Evolutionary conservation across 805 yeast species (phyloP).

Genomic region (Pichia occidentalis): DNA sequence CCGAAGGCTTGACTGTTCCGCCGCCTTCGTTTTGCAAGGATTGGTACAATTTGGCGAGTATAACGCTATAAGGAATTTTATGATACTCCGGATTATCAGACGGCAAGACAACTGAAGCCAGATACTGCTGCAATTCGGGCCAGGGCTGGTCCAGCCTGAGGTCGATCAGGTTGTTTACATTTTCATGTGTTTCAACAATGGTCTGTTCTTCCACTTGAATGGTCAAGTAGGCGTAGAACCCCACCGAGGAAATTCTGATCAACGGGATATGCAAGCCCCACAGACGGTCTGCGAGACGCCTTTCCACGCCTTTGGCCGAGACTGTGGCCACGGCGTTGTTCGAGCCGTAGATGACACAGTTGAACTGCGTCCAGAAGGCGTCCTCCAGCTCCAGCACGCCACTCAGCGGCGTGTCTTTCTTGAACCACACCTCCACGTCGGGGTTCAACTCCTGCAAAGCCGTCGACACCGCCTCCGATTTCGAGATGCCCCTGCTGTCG

Average conservation of each 20-base stretch:
- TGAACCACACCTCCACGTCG: too few relatives aligned
- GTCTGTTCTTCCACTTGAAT: slow-evolving; percentile 50
- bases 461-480: slow-evolving; percentile 34
- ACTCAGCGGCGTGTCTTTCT: too few relatives aligned
- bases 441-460: slow-evolving; percentile 53
- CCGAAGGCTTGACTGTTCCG: slow-evolving; percentile 17
- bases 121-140: slow-evolving; percentile 51
- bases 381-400: too few relatives aligned
- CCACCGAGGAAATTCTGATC: slow-evolving; percentile 43
- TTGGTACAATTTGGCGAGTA: slow-evolving; percentile 50
- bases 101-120: slow-evolving; percentile 45
- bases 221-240: slow-evolving; percentile 60
- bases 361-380: slow-evolving; percentile 47
- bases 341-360: slow-evolving; percentile 39
- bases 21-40: slow-evolving; percentile 28
- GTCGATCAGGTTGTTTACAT: slow-evolving; percentile 49
- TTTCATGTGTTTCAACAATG: slow-evolving; percentile 68
- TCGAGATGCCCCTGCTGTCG: slow-evolving; percentile 36
- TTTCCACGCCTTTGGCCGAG: too few relatives aligned
- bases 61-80: slow-evolving; percentile 62
- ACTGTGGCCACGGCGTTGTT: too few relatives aligned
- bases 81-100: slow-evolving; percentile 40
- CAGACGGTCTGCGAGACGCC: slow-evolving; percentile 21
- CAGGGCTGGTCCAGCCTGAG: slow-evolving; percentile 66
- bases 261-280: slow-evolving; percentile 48